phyloP scores from a whole-genome alignment of 371 early-diverging fungal genomes.

The Mucor ambiguus region DNA sequence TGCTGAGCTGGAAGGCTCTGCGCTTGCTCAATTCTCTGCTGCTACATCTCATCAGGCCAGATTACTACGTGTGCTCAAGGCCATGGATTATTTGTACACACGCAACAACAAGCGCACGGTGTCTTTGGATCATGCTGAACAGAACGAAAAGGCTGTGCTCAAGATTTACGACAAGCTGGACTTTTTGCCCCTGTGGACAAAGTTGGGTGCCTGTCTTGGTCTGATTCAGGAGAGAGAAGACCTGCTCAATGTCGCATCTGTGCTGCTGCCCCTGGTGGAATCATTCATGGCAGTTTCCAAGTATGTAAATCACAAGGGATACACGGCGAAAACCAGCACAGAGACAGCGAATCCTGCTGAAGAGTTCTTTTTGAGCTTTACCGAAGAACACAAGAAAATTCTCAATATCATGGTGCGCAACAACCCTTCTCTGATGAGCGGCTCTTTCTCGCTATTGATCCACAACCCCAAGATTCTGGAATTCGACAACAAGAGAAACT shows the following conservation, averaged over 20 bases:
- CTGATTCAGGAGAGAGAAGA: constrained; percentile 77
- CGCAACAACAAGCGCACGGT: constrained; percentile 32
- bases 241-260: constrained; percentile 89
- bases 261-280: constrained; percentile 93
- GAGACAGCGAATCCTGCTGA: constrained; percentile 48
- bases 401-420: constrained; percentile 97
- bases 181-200: constrained; percentile 80
- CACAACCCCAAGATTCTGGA: constrained; percentile 97
- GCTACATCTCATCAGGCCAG: constrained; percentile 91
- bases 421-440: constrained; percentile 94
- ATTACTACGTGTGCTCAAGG: constrained; percentile 90
- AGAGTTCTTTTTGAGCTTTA: constrained; percentile 84
- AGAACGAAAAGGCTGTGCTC: constrained; percentile 59
- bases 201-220: constrained; percentile 74
- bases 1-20: constrained; percentile 65
- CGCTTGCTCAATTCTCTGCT: constrained; percentile 75
- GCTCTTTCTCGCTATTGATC: constrained; percentile 95
- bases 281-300: constrained; percentile 96
- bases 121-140: constrained; percentile 19
- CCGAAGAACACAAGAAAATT: constrained; percentile 94
- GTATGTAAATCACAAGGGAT: constrained; percentile 53
- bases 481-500: constrained; percentile 98
- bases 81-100: constrained; percentile 84
- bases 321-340: not conserved
- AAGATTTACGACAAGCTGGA: constrained; percentile 75